Evolutionary conservation across 1,284 basidiomycete genomes (phyloP).

Genomic region (Clitocybe nebularis): DNA sequence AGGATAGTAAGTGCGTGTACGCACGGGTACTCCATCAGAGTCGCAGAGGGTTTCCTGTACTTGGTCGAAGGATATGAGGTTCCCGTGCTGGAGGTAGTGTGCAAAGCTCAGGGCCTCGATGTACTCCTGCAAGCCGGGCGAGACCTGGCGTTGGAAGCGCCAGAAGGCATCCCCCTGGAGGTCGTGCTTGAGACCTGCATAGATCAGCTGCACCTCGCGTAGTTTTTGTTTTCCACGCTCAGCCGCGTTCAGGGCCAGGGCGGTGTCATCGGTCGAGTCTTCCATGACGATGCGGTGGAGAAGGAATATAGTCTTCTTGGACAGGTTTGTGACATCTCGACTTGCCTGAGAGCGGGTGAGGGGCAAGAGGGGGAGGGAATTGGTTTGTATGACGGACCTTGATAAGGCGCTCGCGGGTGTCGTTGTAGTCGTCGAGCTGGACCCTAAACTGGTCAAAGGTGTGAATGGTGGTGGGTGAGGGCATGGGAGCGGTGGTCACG

Average conservation of each 20-base stretch:
- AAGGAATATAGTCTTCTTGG: constrained; percentile 93
- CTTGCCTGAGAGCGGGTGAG: constrained; percentile 44
- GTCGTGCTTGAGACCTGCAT: constrained; percentile 62
- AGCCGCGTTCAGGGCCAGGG: constrained; percentile 40
- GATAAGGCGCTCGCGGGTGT: constrained; percentile 77
- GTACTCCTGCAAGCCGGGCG: constrained; percentile 83
- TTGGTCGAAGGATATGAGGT: constrained; percentile 67
- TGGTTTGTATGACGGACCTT: too few species aligned
- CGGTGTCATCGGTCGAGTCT: constrained; percentile 33
- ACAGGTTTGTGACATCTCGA: constrained; percentile 88
- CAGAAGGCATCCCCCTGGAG: constrained; percentile 74
- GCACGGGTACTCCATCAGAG: constrained; percentile 54
- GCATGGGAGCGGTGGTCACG: constrained; percentile 13
- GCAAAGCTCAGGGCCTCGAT: constrained; percentile 92
- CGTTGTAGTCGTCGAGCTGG: constrained; percentile 72
- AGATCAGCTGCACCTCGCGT: constrained; percentile 63
- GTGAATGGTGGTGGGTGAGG: constrained; percentile 18
- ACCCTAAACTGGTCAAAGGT: constrained; percentile 61
- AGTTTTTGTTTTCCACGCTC: constrained; percentile 66
- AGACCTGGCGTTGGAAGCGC: constrained; percentile 76
- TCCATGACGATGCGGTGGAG: constrained; percentile 76
- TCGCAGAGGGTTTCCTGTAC: constrained; percentile 66
- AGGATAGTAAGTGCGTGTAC: constrained; percentile 23
- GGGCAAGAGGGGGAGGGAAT: constrained; percentile 4
- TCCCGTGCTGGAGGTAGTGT: constrained; percentile 76